Evolutionary conservation across 2,329 filamentous ascomycete genomes (phyloP).

Genomic region (Neonectria coccinea): DNA sequence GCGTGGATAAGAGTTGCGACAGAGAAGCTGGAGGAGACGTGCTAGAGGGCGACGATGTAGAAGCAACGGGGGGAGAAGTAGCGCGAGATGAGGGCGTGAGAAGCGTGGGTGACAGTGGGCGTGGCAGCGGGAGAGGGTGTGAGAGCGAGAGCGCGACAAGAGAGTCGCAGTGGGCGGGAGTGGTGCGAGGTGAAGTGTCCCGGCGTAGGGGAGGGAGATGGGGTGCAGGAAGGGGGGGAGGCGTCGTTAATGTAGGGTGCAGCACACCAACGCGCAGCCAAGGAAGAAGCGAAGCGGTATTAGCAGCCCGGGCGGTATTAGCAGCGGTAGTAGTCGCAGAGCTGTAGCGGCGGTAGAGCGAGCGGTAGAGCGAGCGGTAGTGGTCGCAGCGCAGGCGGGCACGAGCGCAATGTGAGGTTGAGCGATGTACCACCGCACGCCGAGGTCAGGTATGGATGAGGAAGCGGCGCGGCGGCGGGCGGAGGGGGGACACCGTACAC

Average conservation of each 20-base stretch:
- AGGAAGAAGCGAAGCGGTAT: conserved; percentile 23
- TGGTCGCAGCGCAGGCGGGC: conserved; percentile 9
- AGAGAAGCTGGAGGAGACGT: conserved; percentile 10
- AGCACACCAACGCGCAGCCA: conserved; percentile 24
- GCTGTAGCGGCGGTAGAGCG: conserved; percentile 31
- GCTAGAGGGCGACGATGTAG: conserved; percentile 17
- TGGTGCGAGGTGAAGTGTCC: conserved; percentile 44
- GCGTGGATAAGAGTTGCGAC: conserved; percentile 10
- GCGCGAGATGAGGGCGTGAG: conserved; percentile 31
- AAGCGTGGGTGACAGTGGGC: conserved; percentile 17
- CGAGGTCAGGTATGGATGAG: conserved; percentile 16
- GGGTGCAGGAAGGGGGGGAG: conserved; percentile 31
- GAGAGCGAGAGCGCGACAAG: conserved; percentile 40
- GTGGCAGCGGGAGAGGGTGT: conserved; percentile 35
- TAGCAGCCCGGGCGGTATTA: conserved; percentile 29
- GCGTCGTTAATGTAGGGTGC: conserved; percentile 43
- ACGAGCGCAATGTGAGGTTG: conserved; percentile 17
- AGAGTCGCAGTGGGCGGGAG: conserved; percentile 39
- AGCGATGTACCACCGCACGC: conserved; percentile 16
- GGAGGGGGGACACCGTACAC: conserved; percentile 11
- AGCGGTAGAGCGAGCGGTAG: conserved; percentile 23
- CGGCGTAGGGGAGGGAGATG: conserved; percentile 28
- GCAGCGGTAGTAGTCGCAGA: conserved; percentile 33
- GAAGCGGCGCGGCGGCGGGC: conserved; percentile 7
- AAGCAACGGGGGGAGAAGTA: conserved; percentile 22